Percentiles rank a stretch among this genome's conserved stretches.
These are phyloP conservation scores for Cyberlindnera veronae DNA, from an alignment of 805 yeast genomes.

Conservation along the genomic window DNA sequence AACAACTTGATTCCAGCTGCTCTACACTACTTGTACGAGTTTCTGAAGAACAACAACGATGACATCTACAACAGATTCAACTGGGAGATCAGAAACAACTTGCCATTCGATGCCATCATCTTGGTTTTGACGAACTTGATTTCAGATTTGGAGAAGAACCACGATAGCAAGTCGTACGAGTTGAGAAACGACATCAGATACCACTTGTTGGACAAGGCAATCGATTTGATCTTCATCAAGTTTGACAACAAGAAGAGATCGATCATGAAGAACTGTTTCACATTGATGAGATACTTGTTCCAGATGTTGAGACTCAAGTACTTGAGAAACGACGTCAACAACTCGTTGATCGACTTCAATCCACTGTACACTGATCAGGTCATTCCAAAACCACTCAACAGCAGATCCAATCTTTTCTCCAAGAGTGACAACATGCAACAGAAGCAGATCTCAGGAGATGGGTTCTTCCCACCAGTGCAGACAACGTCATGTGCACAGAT, in stretches of 20 bases:
- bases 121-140: slow-evolving; percentile 49
- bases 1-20: slow-evolving; percentile 54
- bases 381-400: slow-evolving; percentile 26
- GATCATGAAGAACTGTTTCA: slow-evolving; percentile 32
- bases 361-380: slow-evolving; percentile 25
- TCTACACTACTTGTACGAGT: slow-evolving; percentile 53
- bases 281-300: slow-evolving; percentile 31
- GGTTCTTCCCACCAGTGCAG: slow-evolving; percentile 11
- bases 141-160: slow-evolving; percentile 42
- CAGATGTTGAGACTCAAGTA: slow-evolving; percentile 30
- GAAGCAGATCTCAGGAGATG: slow-evolving; percentile 2
- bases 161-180: slow-evolving; percentile 25
- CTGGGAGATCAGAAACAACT: slow-evolving; percentile 59
- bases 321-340: slow-evolving; percentile 22
- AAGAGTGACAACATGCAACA: slow-evolving; percentile 7
- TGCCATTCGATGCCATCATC: slow-evolving; percentile 57
- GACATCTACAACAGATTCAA: slow-evolving; percentile 49
- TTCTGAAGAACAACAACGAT: slow-evolving; percentile 45
- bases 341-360: slow-evolving; percentile 22
- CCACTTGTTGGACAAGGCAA: slow-evolving; percentile 29
- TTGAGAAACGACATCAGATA: slow-evolving; percentile 34
- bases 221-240: slow-evolving; percentile 31
- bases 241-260: slow-evolving; percentile 33
- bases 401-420: slow-evolving; percentile 14
- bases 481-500: slow-evolving; percentile 32